A percentile compares a stretch with the other conserved stretches of the same genome.
Conservation (phyloP, 805 yeast species). For the Tetrapisispora namnaoensis region DNA sequence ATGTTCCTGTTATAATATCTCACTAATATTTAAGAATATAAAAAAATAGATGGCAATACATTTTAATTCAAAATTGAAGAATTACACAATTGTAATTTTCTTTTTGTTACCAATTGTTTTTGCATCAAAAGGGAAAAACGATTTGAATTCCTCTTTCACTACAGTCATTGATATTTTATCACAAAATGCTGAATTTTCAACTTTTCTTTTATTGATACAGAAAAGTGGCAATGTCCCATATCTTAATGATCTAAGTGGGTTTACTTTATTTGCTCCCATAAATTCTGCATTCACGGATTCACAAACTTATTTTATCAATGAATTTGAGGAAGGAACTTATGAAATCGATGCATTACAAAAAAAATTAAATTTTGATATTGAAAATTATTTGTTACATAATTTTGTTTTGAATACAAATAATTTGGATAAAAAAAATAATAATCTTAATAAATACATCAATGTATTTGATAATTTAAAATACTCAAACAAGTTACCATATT, state of each 20-base stretch:
- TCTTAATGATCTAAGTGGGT: constrained; percentile 48
- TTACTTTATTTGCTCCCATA: constrained; percentile 72
- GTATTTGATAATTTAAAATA: neutral
- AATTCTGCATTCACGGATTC: constrained; percentile 56
- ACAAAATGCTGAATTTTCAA: constrained; percentile 54
- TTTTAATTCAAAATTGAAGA: neutral
- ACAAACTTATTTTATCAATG: neutral
- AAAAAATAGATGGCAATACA: neutral
- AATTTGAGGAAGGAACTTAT: neutral
- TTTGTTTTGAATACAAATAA: constrained; percentile 27
- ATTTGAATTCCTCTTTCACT: neutral
- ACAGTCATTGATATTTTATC: constrained; percentile 60
- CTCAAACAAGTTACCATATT: neutral
- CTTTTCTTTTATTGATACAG: constrained; percentile 53
- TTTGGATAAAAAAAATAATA: constrained; percentile 8
- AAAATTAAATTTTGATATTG: constrained; percentile 10
- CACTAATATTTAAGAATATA: neutral
- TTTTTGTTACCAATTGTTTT: neutral
- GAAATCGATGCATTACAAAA: neutral
- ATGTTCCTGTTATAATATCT: neutral
- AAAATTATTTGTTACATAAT: constrained; percentile 27
- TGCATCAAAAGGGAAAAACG: neutral
- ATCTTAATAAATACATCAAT: neutral
- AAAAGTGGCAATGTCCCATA: constrained; percentile 50
- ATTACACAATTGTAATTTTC: neutral